A percentile compares a stretch with the other conserved stretches of the same genome.
phyloP scores from a whole-genome alignment of 2,329 filamentous ascomycete genomes.

The Ceratocystis cacaofunesta region DNA sequence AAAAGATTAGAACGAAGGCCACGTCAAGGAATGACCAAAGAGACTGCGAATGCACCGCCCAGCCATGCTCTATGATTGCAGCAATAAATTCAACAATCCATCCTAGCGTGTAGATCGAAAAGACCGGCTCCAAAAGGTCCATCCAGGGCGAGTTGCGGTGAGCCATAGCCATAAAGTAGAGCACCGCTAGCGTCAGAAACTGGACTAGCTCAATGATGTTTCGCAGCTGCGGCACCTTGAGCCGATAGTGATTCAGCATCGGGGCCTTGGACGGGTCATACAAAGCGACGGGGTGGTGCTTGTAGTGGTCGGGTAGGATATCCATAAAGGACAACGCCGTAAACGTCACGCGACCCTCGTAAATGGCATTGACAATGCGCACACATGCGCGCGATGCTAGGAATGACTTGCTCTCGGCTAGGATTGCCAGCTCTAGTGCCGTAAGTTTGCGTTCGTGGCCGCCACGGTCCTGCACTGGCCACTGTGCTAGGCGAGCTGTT shows the following conservation, averaged over 20 bases:
- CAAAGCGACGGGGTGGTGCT: conserved; percentile 52
- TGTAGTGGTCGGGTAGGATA: conserved; percentile 60
- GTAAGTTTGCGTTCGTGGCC: conserved; percentile 43
- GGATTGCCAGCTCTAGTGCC: conserved; percentile 55
- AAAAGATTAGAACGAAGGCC: conserved; percentile 50
- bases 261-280: conserved; percentile 53
- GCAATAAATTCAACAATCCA: conserved; percentile 54
- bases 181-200: conserved; percentile 45
- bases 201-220: conserved; percentile 51
- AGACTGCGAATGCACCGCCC: conserved; percentile 58
- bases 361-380: conserved; percentile 56
- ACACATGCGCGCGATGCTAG: conserved; percentile 52
- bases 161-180: conserved; percentile 52
- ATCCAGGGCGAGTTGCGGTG: conserved; percentile 36
- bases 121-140: conserved; percentile 36
- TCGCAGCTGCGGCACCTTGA: conserved; percentile 54
- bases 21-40: conserved; percentile 62
- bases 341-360: conserved; percentile 53
- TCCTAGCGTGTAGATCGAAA: conserved; percentile 48
- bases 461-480: conserved; percentile 26
- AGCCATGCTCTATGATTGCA: conserved; percentile 49
- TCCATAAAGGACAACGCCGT: conserved; percentile 57
- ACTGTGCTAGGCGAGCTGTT: conserved; percentile 30
- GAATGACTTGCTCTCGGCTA: conserved; percentile 55
- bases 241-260: conserved; percentile 54